Percentiles rank a stretch among this genome's conserved stretches.
Evolutionary conservation across 805 yeast species (phyloP).

Genomic region (Myxozyma sirexii): DNA sequence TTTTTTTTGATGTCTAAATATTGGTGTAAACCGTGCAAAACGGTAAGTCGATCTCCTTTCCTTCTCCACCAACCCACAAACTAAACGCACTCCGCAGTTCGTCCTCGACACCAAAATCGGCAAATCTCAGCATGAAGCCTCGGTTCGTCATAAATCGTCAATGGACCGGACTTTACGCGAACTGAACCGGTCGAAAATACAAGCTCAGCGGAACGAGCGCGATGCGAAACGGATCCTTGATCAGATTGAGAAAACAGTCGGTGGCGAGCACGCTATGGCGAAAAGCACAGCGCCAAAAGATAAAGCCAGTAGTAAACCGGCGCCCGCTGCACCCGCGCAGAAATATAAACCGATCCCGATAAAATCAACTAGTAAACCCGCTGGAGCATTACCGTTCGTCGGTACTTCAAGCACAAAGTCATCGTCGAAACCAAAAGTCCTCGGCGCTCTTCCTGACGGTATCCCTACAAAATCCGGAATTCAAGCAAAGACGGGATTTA

Average conservation of each 20-base stretch:
- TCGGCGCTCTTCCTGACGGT: slow-evolving; percentile 10
- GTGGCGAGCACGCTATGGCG: not conserved
- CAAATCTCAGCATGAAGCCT: slow-evolving; percentile 34
- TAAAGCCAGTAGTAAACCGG: not conserved
- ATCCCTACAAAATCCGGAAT: not conserved
- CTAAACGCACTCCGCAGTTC: slow-evolving; percentile 14
- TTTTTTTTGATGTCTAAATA: slow-evolving; percentile 29
- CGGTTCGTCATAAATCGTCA: slow-evolving; percentile 31
- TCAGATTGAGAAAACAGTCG: slow-evolving; percentile 26
- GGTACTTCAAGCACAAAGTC: not conserved
- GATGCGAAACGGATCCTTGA: slow-evolving; percentile 27
- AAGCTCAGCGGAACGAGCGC: slow-evolving; percentile 19
- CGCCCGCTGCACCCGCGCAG: not conserved
- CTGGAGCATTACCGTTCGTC: no score
- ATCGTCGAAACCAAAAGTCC: not conserved
- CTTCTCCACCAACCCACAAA: not conserved
- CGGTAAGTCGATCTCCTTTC: slow-evolving; percentile 15
- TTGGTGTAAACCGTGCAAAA: slow-evolving; percentile 37
- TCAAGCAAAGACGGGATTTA: not conserved
- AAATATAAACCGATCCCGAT: not conserved
- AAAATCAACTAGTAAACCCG: not conserved
- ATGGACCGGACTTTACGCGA: slow-evolving; percentile 30
- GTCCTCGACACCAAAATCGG: slow-evolving; percentile 36
- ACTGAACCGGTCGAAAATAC: slow-evolving; percentile 31
- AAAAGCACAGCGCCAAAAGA: not conserved